These are phyloP conservation scores for Plenodomus tracheiphilus DNA, from an alignment of 2,329 filamentous ascomycete genomes.

Conservation along the genomic window DNA sequence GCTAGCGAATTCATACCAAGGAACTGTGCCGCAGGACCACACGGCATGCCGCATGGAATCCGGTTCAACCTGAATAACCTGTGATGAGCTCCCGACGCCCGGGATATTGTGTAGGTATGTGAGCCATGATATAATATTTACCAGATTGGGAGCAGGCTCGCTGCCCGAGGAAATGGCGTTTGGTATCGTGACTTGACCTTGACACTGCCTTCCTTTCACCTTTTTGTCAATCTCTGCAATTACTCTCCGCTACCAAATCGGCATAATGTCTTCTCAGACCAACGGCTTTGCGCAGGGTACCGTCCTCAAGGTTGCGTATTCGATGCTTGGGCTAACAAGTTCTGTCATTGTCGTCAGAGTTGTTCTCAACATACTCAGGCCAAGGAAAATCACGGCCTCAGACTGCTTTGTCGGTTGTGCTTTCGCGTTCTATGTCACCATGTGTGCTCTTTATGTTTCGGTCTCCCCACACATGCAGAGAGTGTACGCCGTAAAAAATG, in stretches of 20 bases:
- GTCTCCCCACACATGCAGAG: slow-evolving; percentile 38
- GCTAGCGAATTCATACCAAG: too few species aligned
- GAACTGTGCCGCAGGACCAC: too few species aligned
- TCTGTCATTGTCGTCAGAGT: slow-evolving; percentile 12
- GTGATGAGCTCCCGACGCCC: too few species aligned
- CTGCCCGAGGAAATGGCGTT: too few species aligned
- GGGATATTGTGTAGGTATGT: too few species aligned
- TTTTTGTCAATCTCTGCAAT: too few species aligned
- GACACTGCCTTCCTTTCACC: neutral
- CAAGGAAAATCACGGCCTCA: slow-evolving; percentile 5
- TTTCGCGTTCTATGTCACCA: slow-evolving; percentile 29
- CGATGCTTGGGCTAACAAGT: slow-evolving; percentile 14
- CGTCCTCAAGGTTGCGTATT: slow-evolving; percentile 16
- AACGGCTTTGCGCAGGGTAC: slow-evolving; percentile 14
- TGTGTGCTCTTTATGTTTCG: slow-evolving; percentile 38
- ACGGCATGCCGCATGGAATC: too few species aligned
- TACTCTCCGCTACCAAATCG: too few species aligned
- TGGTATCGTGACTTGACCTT: too few species aligned
- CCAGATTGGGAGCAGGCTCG: too few species aligned
- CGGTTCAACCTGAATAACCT: too few species aligned
- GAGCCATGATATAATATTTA: too few species aligned
- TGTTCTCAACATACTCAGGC: slow-evolving; percentile 7
- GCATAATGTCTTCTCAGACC: slow-evolving; percentile 11
- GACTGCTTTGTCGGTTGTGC: slow-evolving; percentile 25
- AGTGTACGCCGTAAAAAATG: slow-evolving; percentile 27